Evolutionary conservation across 345 rosid species (phyloP), one percentile per base, ranked within the genome.

Genomic region (Cardiospermum halicacabum): DNA sequence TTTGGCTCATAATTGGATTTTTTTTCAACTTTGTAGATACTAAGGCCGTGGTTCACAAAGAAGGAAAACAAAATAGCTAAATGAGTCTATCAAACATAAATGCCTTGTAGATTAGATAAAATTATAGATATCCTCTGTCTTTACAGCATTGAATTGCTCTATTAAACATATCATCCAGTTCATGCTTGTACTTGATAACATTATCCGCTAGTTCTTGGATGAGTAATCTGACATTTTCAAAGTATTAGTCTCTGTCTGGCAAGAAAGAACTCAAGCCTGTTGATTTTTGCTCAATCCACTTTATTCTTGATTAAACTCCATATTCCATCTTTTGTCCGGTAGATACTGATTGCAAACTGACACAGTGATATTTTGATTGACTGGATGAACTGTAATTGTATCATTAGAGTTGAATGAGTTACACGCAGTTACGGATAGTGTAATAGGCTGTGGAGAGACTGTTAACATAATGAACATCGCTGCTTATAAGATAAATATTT

Each of bases 91-190:
- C n/a, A n/a, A n/a, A n/a, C n/a, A n/a, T n/a, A n/a, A n/a, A n/a
- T n/a, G n/a, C n/a, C n/a, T n/a, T n/a, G n/a, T n/a, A n/a, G n/a
- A n/a, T n/a, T 34, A 34, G 37, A 34, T 11, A 34, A 40, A 53
- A 39, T 54, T 70, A 66, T 0, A 80, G 61, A 36, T 47, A 72
- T n/a, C 77, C 73, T 27, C 63, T 79, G 19, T 70, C 71, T 53
- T 56, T 74, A 62, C 82, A 68, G 50, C 78, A 67, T 26, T 56
- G 32, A 8, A 82, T 75, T 7, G 82, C 82, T 13, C 34, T 80
- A 22, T 48, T 69, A 47, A 69, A 67, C 54, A 62, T 79, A 18
- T 79, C 78, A 43, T 72, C 50, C 1, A 69, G 55, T 2, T 73
- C 69, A 47, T 69, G 24, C 56, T 65, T 72, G 54, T 48, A 72